Evolutionary conservation across 306 rosid species (phyloP), one percentile per base, ranked within the genome.

Genomic region (Ceratonia siliqua): DNA sequence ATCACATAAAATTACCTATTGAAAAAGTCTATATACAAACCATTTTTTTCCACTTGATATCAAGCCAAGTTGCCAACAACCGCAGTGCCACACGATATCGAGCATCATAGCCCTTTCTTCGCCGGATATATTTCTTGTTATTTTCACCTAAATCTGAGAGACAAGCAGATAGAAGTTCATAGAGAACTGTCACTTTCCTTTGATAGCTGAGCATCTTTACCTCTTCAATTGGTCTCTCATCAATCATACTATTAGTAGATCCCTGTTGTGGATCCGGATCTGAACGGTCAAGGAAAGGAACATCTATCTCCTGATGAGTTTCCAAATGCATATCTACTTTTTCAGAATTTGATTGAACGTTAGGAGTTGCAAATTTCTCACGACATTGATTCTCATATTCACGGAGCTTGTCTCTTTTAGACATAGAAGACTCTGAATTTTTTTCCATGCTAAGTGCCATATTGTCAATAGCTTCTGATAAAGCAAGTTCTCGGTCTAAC

Each of bases 101-200:
- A 67, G 98, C 94, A 84, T 94, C 98, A 63, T 88, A 94, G 6
- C 97, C 97, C 79, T 81, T 88, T 85, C 98, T 88, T 80, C 54
- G 79, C 38, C 88, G 91, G 53, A 78, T 67, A 80, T 74, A 71
- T 63, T 88, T 89, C 74, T 81, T 82, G 39, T 81, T 74, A 5
- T 81, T 73, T 58, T 71, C 91, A 63, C 81, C 71, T 22, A 68
- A 69, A 83, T 91, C 85, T 12, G 92, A 86, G 62, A 94, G 73
- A 82, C 98, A 91, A 70, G 91, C 97, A 38, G 97, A 88, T 36
- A 94, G 83, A 70, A 94, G 94, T 79, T 87, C 90, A 64, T 88
- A 94, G 20, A 94, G 89, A 85, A 88, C 90, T 17, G 86, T 83
- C 80, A 91, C 89, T 83, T 94, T 94, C 86, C 96, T 88, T 82